Percentiles rank a stretch among this genome's conserved stretches.
Conservation (phyloP, 768 basidiomycete species). For the Kwoniella sp. region DNA sequence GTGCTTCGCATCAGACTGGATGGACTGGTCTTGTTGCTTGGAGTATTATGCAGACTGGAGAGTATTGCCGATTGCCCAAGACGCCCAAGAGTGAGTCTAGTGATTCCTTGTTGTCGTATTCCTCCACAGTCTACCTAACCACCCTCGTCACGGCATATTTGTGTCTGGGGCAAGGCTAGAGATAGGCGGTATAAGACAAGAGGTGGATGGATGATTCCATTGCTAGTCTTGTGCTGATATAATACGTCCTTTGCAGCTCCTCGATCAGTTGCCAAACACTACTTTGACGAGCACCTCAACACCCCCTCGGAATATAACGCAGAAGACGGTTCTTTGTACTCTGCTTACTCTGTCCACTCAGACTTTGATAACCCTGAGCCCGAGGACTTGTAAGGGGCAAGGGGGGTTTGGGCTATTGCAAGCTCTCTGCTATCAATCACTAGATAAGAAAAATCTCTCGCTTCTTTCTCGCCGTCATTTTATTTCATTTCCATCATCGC, state of each 20-base stretch:
- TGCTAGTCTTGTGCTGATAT: no score
- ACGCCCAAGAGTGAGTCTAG: conserved; percentile 80
- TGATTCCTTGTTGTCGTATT: no score
- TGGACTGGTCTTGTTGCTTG: conserved; percentile 65
- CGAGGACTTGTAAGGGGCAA: conserved; percentile 44
- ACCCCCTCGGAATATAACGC: conserved; percentile 49
- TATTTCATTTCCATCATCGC: background rate
- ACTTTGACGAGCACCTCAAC: conserved; percentile 73
- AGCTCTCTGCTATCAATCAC: no score
- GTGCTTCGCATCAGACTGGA: conserved; percentile 97
- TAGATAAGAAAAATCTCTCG: background rate
- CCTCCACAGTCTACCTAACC: no score
- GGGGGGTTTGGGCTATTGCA: background rate
- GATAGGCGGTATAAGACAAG: no score
- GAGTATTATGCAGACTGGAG: conserved; percentile 71
- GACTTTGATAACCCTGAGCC: conserved; percentile 54
- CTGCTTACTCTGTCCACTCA: conserved; percentile 45
- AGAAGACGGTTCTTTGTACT: conserved; percentile 47
- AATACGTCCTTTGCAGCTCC: conserved; percentile 63
- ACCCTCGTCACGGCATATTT: no score
- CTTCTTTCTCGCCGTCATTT: background rate
- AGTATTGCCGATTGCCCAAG: conserved; percentile 81
- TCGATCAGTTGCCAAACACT: conserved; percentile 80
- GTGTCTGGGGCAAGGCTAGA: no score
- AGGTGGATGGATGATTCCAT: no score